These are phyloP conservation scores for Osmozyma mogii DNA, from an alignment of 805 yeast species.

Conservation along the genomic window DNA sequence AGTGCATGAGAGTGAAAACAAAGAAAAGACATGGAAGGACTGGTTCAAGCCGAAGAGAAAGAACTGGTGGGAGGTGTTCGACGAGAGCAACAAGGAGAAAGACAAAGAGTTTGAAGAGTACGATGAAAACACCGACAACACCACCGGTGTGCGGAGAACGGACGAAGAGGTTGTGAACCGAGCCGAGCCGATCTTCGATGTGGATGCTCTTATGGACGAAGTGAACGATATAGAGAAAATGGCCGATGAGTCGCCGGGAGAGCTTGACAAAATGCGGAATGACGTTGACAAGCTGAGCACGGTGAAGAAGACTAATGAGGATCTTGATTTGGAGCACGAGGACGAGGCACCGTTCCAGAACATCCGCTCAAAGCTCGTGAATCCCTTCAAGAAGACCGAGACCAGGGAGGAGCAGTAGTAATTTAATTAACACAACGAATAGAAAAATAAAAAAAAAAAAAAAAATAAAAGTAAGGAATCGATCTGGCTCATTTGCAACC, in stretches of 20 bases:
- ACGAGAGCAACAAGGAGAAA: constrained; percentile 17
- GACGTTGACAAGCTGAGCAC: no score
- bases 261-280: no score
- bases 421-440: no score
- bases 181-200: constrained; percentile 37
- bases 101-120: constrained; percentile 10
- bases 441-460: no score
- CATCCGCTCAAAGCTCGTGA: no score
- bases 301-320: no score
- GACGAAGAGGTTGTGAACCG: constrained; percentile 2
- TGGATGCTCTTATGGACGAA: constrained; percentile 36
- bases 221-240: constrained; percentile 36
- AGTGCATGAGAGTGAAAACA: constrained; percentile 19
- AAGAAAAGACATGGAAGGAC: constrained; percentile 39
- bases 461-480: no score
- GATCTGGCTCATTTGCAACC: no score
- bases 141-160: constrained; percentile 6
- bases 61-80: constrained; percentile 53
- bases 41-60: constrained; percentile 43
- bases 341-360: no score
- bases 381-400: no score
- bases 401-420: no score
- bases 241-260: constrained; percentile 13
- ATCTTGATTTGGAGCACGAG: no score
- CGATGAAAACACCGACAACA: constrained; percentile 7